phyloP scores from a whole-genome alignment of 805 yeast genomes.

The Candida multigemmis region DNA sequence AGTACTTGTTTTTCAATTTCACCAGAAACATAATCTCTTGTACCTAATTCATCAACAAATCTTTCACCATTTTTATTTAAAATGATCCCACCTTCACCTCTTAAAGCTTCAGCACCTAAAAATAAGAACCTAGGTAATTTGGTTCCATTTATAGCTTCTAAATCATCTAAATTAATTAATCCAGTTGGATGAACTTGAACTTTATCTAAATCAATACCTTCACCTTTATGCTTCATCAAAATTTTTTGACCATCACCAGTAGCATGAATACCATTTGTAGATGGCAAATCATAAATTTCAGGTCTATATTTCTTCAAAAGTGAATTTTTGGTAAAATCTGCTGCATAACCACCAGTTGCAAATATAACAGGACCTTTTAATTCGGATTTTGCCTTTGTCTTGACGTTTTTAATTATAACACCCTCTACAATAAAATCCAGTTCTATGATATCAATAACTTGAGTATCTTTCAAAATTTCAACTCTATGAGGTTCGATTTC shows the following conservation, averaged over 20 bases:
- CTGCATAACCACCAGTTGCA: conserved; percentile 64
- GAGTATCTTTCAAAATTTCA: conserved; percentile 28
- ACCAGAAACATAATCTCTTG: conserved; percentile 52
- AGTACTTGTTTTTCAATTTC: conserved; percentile 40
- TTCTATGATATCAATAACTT: conserved; percentile 34
- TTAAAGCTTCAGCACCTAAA: conserved; percentile 56
- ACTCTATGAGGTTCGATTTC: conserved; percentile 36
- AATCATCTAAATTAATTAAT: conserved; percentile 39
- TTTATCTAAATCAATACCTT: conserved; percentile 54
- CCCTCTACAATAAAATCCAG: conserved; percentile 15
- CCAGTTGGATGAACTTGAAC: conserved; percentile 68
- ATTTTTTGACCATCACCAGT: conserved; percentile 58
- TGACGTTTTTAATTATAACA: conserved; percentile 23
- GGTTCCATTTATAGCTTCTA: conserved; percentile 31
- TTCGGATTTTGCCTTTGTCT: conserved; percentile 19
- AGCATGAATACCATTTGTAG: conserved; percentile 54
- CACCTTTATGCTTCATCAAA: conserved; percentile 41
- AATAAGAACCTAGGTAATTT: conserved; percentile 41
- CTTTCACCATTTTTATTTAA: conserved; percentile 43
- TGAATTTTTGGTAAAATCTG: conserved; percentile 47
- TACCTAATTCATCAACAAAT: conserved; percentile 52
- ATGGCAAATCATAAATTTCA: conserved; percentile 45
- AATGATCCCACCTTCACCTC: conserved; percentile 61
- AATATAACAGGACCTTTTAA: conserved; percentile 49
- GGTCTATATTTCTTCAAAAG: conserved; percentile 49